phyloP scores from a whole-genome alignment of 768 basidiomycete species.

The Postia placenta region DNA sequence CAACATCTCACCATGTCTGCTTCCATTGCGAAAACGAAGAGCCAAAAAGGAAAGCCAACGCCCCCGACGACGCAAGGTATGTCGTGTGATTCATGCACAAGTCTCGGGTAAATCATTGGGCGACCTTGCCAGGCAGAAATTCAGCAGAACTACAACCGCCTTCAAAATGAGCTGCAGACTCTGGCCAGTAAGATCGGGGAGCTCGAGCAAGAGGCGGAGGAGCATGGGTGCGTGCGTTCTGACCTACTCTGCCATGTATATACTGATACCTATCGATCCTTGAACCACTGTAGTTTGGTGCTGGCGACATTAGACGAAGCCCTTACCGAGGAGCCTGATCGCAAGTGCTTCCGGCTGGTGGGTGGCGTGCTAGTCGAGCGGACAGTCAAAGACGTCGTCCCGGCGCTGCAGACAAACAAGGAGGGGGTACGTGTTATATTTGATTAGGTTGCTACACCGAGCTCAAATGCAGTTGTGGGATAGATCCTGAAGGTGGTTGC shows the following conservation, averaged over 20 bases:
- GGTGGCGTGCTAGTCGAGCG: conserved; percentile 95
- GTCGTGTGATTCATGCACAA: conserved; percentile 14
- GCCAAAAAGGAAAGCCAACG: conserved; percentile 43
- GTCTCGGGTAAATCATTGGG: background rate
- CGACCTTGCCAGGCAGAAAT: conserved; percentile 58
- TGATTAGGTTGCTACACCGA: background rate
- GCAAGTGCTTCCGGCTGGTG: conserved; percentile 95
- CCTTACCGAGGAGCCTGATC: conserved; percentile 73
- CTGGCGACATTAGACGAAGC: conserved; percentile 82
- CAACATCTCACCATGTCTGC: conserved; percentile 38
- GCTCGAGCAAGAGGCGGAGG: conserved; percentile 92
- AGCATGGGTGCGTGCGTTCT: conserved; percentile 74
- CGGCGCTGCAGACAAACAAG: conserved; percentile 81
- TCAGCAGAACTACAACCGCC: conserved; percentile 72
- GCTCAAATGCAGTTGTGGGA: conserved; percentile 6
- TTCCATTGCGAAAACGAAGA: conserved; percentile 55
- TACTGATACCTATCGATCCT: background rate
- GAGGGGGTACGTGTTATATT: conserved; percentile 59
- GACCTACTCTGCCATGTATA: too few species aligned
- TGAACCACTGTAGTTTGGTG: conserved; percentile 59
- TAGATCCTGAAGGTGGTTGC: conserved; percentile 82
- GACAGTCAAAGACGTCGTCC: conserved; percentile 92
- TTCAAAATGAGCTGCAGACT: conserved; percentile 87
- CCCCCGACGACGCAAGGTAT: conserved; percentile 70
- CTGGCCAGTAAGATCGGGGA: conserved; percentile 94